phyloP scores from a whole-genome alignment of 192 early-diverging fungal genomes.

The Rhizoclosmatium globosum region DNA sequence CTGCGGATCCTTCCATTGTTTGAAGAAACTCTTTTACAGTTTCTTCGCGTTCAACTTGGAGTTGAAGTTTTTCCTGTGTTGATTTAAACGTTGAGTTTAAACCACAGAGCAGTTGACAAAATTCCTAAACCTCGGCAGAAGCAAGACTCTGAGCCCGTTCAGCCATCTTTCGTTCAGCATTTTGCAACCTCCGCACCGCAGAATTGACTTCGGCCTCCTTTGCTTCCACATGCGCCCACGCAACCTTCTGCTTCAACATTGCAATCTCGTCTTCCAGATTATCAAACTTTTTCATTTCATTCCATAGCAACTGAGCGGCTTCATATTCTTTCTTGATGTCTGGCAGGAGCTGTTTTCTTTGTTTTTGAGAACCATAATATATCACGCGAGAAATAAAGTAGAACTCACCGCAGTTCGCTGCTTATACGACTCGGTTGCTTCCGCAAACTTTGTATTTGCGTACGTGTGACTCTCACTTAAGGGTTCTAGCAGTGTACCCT shows the following conservation, averaged over 20 bases:
- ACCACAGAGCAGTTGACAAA: background rate
- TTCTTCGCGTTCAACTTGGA: background rate
- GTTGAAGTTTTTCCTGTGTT: slow-evolving; percentile 6
- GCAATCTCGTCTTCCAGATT: slow-evolving; percentile 43
- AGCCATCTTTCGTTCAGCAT: background rate
- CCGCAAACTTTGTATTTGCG: slow-evolving; percentile 19
- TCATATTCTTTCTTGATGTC: slow-evolving; percentile 74
- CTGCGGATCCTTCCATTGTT: slow-evolving; percentile 8
- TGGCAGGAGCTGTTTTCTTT: slow-evolving; percentile 71
- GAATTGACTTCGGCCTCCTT: slow-evolving; percentile 47
- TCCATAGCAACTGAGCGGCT: slow-evolving; percentile 70
- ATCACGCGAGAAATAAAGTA: too few species aligned
- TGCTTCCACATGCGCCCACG: slow-evolving; percentile 77
- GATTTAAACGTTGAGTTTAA: background rate
- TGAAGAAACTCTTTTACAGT: slow-evolving; percentile 1
- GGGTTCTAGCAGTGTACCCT: slow-evolving; percentile 85
- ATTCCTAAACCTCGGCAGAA: background rate
- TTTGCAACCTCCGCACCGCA: background rate
- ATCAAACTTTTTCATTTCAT: slow-evolving; percentile 47
- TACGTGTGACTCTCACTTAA: slow-evolving; percentile 75
- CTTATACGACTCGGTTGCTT: slow-evolving; percentile 1
- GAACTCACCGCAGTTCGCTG: background rate
- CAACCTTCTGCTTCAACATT: slow-evolving; percentile 70
- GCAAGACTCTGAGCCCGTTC: background rate
- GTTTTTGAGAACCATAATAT: too few species aligned